Evolutionary conservation across 768 basidiomycete species (phyloP), one percentile per base, ranked within the genome.

Genomic region (Boletales sp.): DNA sequence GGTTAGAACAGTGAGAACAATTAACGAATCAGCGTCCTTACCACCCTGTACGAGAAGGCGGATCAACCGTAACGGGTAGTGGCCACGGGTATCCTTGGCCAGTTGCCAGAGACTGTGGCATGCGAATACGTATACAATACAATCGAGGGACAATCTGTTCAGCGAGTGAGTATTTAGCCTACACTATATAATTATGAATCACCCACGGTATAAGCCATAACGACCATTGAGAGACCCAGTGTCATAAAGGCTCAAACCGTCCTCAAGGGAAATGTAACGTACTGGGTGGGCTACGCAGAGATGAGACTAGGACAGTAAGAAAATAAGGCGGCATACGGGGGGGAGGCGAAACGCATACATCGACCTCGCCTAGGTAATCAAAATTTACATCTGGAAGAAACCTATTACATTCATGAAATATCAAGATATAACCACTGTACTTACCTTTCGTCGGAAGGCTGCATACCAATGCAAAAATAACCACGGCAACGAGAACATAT

Each of bases 21-120:
- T 3, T 18, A 2, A n/a, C 19, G n/a, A 38, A 15, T 10, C 37
- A 7, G 18, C 9, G 9, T 37, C 25, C 44, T 25, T 41, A 65
- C 63, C 63, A n/a, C 67, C 65, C 40, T 60, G 55, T 15, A 40
- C n/a, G n/a, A 65, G 63, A 35, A 56, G 42, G 28, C 5, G 33
- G 8, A 56, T 13, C 21, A 68, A 48, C 3, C 15, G 8, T 11
- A 43, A 54, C 3, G 51, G 43, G 3, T 32, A 21, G 17, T 40
- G 18, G 14, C 11, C 7, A n/a, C 14, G 40, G 8, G 25, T 32
- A 25, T 40, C 40, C 13, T 14, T 41, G 3, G 17, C 13, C 7
- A 50, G 19, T 30, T 8, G 31, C 8, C 28, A 19, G 32, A 54
- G 51, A 15, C 30, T 44, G 15, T 15, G n/a, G 18, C 28, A 35